Evolutionary conservation across 2,329 filamentous ascomycete genomes (phyloP), one percentile per base, ranked within the genome.

Genomic region (Ascochyta viciae-villosae): DNA sequence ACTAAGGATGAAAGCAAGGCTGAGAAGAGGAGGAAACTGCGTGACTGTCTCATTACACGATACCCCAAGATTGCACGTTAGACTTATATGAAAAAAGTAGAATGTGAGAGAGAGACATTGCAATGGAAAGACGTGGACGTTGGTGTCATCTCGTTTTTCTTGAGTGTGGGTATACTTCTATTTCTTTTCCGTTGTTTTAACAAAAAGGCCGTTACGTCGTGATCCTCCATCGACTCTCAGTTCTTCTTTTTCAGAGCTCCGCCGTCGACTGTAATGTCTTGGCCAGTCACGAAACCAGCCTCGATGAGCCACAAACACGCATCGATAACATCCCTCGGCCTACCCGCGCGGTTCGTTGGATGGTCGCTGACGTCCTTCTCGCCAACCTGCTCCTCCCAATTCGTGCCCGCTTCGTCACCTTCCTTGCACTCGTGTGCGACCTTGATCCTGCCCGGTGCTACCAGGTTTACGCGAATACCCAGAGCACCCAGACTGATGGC

Each of bases 401-500:
- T 66, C 41, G 61, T 63, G 12, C 77, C 76, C 16, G 73, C 74
- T 58, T 81, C 75, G 55, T 82, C 79, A 6, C 75, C 79, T 34
- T 76, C 71, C 54, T 73, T 77, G 59, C 77, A 75, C 72, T 82
- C 80, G 60, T 81, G 79, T n/a, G 73, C 72, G 8, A 76, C 79
- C 65, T 79, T 80, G 67, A 81, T 78, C 45, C 78, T 69, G 2
- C 80, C 80, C 0, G 80, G 80, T 5, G 79, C 76, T 29, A 82
- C 73, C n/a, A 78, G 62, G 54, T 83, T 84, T 26, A 81, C 79
- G 2, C 80, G 72, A 34, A 84, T 77, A 2, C 77, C 76, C 27
- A 78, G 68, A 24, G 71, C 67, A 5, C 75, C 76, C 29, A 83
- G 66, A 45, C 76, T 79, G 31, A 81, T 78, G 12, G 80, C 77